Evolutionary conservation across 2,329 filamentous ascomycete genomes (phyloP).

Genomic region (Lecanoromycetidae sp.): DNA sequence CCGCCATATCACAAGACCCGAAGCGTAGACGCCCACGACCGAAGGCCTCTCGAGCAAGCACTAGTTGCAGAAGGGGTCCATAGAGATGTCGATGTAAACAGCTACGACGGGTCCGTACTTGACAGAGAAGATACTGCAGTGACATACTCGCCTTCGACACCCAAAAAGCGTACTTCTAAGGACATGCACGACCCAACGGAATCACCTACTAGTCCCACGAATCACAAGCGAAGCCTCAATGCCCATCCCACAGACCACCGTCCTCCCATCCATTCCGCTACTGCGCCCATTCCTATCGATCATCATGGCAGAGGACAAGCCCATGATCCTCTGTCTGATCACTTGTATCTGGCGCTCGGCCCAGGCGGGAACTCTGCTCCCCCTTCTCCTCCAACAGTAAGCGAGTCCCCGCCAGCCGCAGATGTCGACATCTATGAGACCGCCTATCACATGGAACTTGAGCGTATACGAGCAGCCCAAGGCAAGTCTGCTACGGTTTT

Average conservation of each 20-base stretch:
- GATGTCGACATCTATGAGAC: conserved; percentile 82
- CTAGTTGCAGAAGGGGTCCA: conserved; percentile 45
- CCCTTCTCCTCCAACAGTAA: conserved; percentile 41
- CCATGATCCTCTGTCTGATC: conserved; percentile 52
- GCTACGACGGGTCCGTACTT: conserved; percentile 19
- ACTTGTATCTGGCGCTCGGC: conserved; percentile 65
- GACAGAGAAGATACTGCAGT: conserved; percentile 15
- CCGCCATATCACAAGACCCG: conserved; percentile 31
- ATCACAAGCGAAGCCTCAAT: conserved; percentile 16
- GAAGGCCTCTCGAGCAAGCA: conserved; percentile 36
- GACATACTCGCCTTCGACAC: conserved; percentile 12
- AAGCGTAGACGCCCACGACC: conserved; percentile 41
- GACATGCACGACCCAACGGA: conserved; percentile 19
- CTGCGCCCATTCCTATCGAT: conserved; percentile 24
- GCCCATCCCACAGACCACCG: conserved; percentile 16
- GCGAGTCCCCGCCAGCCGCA: conserved; percentile 72
- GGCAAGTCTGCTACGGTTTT: conserved; percentile 46
- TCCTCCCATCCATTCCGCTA: conserved; percentile 20
- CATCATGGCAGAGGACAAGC: conserved; percentile 47
- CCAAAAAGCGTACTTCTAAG: conserved; percentile 21
- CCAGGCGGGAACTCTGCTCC: conserved; percentile 33
- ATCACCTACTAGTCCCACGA: conserved; percentile 14
- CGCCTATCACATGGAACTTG: conserved; percentile 73
- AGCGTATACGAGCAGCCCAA: conserved; percentile 49
- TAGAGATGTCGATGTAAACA: conserved; percentile 29